Evolutionary conservation across 352 stramenopile genomes (phyloP), one percentile per base, ranked within the genome.

Genomic region (Globisporangium canariense): DNA sequence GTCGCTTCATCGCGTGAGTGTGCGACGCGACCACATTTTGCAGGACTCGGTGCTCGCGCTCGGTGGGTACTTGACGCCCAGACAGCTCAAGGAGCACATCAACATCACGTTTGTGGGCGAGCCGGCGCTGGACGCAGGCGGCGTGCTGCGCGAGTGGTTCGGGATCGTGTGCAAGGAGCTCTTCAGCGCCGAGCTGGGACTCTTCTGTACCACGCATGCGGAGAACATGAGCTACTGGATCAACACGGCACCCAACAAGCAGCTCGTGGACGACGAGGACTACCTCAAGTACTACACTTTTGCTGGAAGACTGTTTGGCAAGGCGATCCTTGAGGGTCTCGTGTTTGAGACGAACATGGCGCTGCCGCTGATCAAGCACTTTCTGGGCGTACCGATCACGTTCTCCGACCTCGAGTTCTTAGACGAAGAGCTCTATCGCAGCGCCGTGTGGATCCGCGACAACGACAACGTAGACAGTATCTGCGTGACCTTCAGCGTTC

Each of bases 341-440:
- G 78, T 99, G 46, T 84, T 99, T 34, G 96, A 99, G 78, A 92
- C 96, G 18, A 96, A 99, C 68, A 96, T 99, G 65, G 98, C 96
- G 10, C 63, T 94, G 18, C 86, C 86, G 22, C 72, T 94, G 20
- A 68, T 94, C 43, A 94, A 94, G 66, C 86, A 94, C 61, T 74
- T 93, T n/a, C 66, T 94, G 0, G 80, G 86, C 20, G 79, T 94
- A 4, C 86, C 86, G 4, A 94, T 94, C 62, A 93, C 86, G 32
- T 94, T 94, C 57, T 93, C 86, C 0, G 86, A 94, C 52, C 72
- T 93, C 34, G 86, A 93, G 58, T 94, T 87, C 66, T 66, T 94
- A 3, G 86, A 94, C 56, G 78, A 94, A 71, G 86, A 92, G 46
- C 59, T 94, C 45, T 87, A 88, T 61, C 81, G 79, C 32, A 89